Conservation (phyloP, 352 stramenopile genomes). For the Blastocystis sp. region DNA sequence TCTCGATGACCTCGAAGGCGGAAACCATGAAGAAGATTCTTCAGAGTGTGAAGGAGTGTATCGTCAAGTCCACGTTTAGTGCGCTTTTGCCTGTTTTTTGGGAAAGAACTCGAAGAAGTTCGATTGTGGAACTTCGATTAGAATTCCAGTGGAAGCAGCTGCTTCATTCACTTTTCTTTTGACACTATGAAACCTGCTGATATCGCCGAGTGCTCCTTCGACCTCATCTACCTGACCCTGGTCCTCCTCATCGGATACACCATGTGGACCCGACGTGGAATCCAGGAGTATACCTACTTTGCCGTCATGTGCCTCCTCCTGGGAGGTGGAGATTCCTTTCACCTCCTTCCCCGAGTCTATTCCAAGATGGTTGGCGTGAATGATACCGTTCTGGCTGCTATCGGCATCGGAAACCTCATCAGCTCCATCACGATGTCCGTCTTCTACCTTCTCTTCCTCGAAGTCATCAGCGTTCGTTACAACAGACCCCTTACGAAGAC, state of each 20-base stretch:
- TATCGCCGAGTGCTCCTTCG: not conserved
- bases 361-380: not conserved
- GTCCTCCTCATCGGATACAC: not conserved
- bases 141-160: not conserved
- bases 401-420: not conserved
- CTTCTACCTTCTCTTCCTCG: slow-evolving; percentile 18
- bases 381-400: not conserved
- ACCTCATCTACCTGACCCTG: not conserved
- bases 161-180: slow-evolving; percentile 6
- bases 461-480: not conserved
- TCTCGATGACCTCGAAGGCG: not conserved
- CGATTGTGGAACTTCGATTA: not conserved
- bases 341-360: not conserved
- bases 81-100: not conserved
- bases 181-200: not conserved
- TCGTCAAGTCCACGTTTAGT: slow-evolving; percentile 4
- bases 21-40: slow-evolving; percentile 24
- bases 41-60: not conserved
- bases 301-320: not conserved
- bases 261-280: not conserved
- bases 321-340: not conserved
- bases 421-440: not conserved
- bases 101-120: not conserved
- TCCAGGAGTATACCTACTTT: not conserved
- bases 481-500: not conserved